Percentiles rank a stretch among this genome's conserved stretches.
These are phyloP conservation scores for Nelumbo lutea DNA, from an alignment of 164 flowering plant genomes.

Conservation along the genomic window DNA sequence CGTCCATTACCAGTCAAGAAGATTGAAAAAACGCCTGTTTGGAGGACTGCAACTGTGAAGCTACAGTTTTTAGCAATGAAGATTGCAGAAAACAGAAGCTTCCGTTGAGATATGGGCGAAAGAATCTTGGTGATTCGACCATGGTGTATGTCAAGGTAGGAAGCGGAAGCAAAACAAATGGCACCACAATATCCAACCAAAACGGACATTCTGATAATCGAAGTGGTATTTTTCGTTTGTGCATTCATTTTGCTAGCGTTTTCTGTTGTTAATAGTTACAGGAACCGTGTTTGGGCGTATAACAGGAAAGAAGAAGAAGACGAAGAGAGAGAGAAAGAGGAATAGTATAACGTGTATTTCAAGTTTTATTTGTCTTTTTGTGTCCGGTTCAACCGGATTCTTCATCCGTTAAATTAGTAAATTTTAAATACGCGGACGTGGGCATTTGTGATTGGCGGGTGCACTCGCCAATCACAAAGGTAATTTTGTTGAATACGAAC, in stretches of 20 bases:
- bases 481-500: too few species aligned
- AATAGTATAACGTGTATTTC: too few species aligned
- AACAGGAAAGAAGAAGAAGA: background rate
- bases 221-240: background rate
- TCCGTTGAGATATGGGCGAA: background rate
- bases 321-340: too few species aligned
- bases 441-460: too few species aligned
- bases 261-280: slow-evolving; percentile 6
- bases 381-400: too few species aligned
- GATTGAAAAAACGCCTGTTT: background rate
- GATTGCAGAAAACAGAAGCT: background rate
- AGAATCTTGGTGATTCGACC: background rate
- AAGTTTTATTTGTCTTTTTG: too few species aligned
- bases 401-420: too few species aligned
- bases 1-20: background rate
- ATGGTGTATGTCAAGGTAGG: background rate
- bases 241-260: slow-evolving; percentile 3
- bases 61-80: background rate
- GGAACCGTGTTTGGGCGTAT: background rate
- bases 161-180: background rate
- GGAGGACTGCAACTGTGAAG: background rate
- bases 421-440: too few species aligned
- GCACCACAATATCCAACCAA: background rate
- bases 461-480: too few species aligned
- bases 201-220: background rate